Conservation (phyloP, 306 rosid genomes). For the Betula pendula region DNA sequence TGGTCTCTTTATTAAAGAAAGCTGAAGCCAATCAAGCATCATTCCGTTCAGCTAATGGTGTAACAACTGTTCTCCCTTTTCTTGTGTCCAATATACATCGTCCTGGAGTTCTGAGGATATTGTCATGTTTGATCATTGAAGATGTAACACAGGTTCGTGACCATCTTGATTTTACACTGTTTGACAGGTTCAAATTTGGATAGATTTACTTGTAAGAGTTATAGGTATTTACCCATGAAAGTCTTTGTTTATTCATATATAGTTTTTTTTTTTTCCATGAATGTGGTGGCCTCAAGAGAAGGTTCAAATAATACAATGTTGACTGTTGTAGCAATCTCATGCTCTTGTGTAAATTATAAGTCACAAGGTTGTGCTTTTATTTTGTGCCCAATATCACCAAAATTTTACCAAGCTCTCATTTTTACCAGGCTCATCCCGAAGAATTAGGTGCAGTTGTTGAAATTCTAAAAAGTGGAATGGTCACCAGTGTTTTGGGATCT, state of each 20-base stretch:
- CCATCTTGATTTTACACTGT: neutral
- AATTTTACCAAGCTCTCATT: constrained; percentile 26
- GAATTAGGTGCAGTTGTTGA: constrained; percentile 88
- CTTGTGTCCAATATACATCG: constrained; percentile 84
- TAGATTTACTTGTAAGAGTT: neutral
- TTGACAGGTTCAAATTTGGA: neutral
- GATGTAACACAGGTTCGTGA: constrained; percentile 78
- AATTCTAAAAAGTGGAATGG: constrained; percentile 96
- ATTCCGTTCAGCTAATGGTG: constrained; percentile 82
- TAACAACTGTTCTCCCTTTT: constrained; percentile 79
- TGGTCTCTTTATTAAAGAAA: constrained; percentile 89
- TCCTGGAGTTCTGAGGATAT: constrained; percentile 80
- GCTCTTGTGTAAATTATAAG: neutral
- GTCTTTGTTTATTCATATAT: constrained; percentile 9
- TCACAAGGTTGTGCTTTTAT: constrained; percentile 5
- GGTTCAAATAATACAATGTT: neutral
- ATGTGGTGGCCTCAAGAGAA: neutral
- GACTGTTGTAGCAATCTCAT: neutral
- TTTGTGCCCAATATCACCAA: constrained; percentile 26
- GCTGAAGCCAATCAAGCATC: constrained; percentile 85
- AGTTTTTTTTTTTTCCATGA: constrained; percentile 19
- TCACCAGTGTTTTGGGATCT: constrained; percentile 72
- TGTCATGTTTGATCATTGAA: constrained; percentile 90
- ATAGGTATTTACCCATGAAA: neutral
- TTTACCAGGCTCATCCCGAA: constrained; percentile 85